Percentiles rank a stretch among this genome's conserved stretches.
Conservation (phyloP, 306 rosid species). For the Cicer yamashitae region DNA sequence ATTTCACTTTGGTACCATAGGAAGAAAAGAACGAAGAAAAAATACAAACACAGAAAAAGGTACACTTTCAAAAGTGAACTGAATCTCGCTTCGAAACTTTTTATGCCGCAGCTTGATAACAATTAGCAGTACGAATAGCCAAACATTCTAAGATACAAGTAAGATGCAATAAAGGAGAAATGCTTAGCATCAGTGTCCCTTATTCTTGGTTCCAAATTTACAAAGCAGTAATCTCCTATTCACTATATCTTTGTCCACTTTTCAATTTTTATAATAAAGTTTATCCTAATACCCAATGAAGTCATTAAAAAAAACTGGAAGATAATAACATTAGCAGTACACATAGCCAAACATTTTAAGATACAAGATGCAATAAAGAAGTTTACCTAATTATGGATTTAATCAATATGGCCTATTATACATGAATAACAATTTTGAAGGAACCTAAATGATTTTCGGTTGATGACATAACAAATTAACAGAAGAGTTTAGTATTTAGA, state of each 20-base stretch:
- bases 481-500: not conserved
- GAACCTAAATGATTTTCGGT: slow-evolving; percentile 12
- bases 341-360: too few species aligned
- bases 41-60: not conserved
- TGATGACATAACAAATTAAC: not conserved
- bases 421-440: slow-evolving; percentile 26
- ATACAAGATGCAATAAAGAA: too few species aligned
- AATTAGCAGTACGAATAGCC: not conserved
- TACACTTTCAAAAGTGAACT: not conserved
- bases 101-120: slow-evolving; percentile 1
- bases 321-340: not conserved
- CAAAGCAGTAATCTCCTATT: not conserved
- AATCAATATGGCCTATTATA: not conserved
- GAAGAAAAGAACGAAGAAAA: not conserved
- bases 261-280: not conserved
- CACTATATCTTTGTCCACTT: not conserved
- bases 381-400: not conserved
- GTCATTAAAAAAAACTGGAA: slow-evolving; percentile 10
- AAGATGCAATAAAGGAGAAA: not conserved
- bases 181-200: not conserved
- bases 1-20: too few species aligned
- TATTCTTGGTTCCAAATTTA: not conserved
- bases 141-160: slow-evolving; percentile 16
- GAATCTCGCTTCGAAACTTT: slow-evolving; percentile 11
- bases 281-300: not conserved